Percentiles rank a stretch among this genome's conserved stretches.
Evolutionary conservation across 2,329 filamentous ascomycete genomes (phyloP).

Genomic region (Blastomyces gilchristii): DNA sequence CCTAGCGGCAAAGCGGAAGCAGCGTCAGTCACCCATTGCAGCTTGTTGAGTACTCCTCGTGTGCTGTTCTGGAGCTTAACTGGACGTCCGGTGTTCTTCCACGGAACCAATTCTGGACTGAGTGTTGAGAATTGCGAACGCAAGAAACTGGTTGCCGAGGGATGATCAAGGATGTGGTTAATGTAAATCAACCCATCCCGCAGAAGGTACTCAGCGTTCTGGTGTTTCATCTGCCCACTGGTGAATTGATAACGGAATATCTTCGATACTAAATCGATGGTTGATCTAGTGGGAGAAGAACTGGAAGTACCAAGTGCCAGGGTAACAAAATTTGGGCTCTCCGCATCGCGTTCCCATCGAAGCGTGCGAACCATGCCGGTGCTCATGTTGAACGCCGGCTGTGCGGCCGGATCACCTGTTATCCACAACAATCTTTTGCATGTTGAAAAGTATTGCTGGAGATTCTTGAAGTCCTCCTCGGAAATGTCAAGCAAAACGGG

Average conservation of each 20-base stretch:
- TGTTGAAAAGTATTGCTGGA: conserved; percentile 22
- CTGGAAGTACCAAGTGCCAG: conserved; percentile 17
- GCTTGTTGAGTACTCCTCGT: conserved; percentile 16
- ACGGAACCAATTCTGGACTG: conserved; percentile 13
- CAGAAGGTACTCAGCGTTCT: conserved; percentile 19
- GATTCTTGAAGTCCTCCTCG: conserved; percentile 19
- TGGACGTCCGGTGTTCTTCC: conserved; percentile 12
- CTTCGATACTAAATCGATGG: conserved; percentile 10
- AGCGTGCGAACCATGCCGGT: conserved; percentile 27
- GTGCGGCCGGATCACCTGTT: conserved; percentile 21
- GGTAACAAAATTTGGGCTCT: conserved; percentile 21
- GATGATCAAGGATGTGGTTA: conserved; percentile 18
- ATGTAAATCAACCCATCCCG: conserved; percentile 17
- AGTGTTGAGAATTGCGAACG: conserved; percentile 13
- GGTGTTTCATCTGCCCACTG: conserved; percentile 9
- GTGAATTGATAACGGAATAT: conserved; percentile 19
- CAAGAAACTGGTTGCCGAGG: conserved; percentile 17
- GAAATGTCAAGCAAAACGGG: conserved; percentile 18
- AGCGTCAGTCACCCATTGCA: conserved; percentile 17
- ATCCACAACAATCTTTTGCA: conserved; percentile 27
- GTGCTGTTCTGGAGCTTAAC: conserved; percentile 16
- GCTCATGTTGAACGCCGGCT: conserved; percentile 24
- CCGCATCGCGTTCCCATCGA: conserved; percentile 27
- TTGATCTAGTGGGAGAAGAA: conserved; percentile 6
- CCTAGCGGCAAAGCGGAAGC: conserved; percentile 15